Evolutionary conservation across 2,329 filamentous ascomycete species (phyloP).

Genomic region (Colletotrichum higginsianum): DNA sequence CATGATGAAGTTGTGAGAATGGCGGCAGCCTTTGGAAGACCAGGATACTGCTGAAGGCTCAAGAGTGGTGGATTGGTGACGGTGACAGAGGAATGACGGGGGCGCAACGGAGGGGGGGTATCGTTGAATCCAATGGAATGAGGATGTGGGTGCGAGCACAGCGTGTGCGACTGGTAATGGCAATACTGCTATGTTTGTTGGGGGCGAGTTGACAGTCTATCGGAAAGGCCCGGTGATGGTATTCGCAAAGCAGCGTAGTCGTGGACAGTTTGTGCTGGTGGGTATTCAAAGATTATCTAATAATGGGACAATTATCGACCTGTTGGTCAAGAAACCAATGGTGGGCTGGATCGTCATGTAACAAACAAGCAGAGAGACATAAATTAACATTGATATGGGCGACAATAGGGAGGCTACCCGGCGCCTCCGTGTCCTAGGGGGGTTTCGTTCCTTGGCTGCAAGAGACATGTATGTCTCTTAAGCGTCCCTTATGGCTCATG

Average conservation of each 20-base stretch:
- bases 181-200: conserved; percentile 4
- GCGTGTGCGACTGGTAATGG: neutral
- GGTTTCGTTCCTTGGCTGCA: neutral
- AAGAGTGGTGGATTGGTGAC: neutral
- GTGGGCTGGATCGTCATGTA: neutral
- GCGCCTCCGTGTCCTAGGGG: neutral
- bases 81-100: neutral
- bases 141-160: neutral
- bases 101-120: neutral
- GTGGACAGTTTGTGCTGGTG: neutral
- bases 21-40: neutral
- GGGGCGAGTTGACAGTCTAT: conserved; percentile 8
- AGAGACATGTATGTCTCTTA: neutral
- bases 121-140: neutral
- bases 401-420: neutral
- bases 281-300: neutral
- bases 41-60: neutral
- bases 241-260: neutral
- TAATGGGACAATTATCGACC: neutral
- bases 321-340: neutral
- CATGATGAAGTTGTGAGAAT: conserved; percentile 5
- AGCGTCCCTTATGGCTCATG: conserved; percentile 2
- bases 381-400: neutral
- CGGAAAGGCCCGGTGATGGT: neutral
- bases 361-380: conserved; percentile 3